Conservation (phyloP, 2,329 filamentous ascomycete species). For the Colletotrichum karsti region DNA sequence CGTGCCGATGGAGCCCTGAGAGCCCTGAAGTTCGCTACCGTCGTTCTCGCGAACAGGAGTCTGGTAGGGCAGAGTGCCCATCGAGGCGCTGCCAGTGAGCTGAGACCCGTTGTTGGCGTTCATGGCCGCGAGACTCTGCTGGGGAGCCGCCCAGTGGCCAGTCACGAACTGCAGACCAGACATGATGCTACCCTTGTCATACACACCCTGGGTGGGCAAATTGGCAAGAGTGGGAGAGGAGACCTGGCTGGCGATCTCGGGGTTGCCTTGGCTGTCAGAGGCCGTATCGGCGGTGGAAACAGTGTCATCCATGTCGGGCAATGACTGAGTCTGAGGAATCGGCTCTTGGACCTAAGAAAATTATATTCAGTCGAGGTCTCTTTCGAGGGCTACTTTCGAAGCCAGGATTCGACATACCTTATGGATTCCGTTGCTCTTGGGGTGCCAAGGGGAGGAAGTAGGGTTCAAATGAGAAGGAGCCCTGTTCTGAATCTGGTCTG, state of each 20-base stretch:
- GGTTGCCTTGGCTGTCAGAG: not conserved
- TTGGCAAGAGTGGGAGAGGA: not conserved
- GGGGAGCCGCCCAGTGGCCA: not conserved
- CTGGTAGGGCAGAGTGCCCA: conserved; percentile 1
- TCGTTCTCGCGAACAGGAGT: not conserved
- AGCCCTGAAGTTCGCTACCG: not conserved
- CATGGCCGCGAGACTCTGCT: not conserved
- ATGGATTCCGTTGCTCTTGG: not conserved
- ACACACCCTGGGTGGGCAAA: not conserved
- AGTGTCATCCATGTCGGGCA: not conserved
- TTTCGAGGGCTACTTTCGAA: not conserved
- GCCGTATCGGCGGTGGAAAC: not conserved
- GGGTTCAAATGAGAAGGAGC: conserved; percentile 20
- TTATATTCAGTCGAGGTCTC: not conserved
- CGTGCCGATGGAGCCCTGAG: not conserved
- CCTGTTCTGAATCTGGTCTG: not conserved
- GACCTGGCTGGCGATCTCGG: no score
- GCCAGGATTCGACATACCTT: not conserved
- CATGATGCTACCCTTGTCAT: not conserved
- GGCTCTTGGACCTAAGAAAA: not conserved
- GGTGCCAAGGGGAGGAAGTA: conserved; percentile 22
- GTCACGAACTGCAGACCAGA: not conserved
- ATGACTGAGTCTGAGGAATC: not conserved
- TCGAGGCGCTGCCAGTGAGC: conserved; percentile 19
- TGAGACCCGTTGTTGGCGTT: not conserved